These are phyloP conservation scores for Scheffersomyces parashehatae DNA, from an alignment of 1,139 yeast species.

Conservation along the genomic window DNA sequence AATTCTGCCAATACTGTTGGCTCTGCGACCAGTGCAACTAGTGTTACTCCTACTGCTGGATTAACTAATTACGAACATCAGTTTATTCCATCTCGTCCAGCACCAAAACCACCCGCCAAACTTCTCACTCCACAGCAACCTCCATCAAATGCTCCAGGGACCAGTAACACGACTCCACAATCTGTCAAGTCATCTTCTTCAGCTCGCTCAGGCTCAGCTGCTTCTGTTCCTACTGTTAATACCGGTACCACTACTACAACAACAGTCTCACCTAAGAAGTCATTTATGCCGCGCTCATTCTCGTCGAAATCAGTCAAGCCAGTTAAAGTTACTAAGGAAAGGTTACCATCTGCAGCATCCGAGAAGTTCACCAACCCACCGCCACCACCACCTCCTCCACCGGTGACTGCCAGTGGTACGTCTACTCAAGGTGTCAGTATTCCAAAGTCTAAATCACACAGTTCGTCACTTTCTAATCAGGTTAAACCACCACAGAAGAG, in stretches of 20 bases:
- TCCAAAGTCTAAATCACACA: conserved; percentile 49
- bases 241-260: conserved; percentile 1
- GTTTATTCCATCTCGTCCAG: conserved; percentile 68
- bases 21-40: no score
- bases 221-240: not conserved
- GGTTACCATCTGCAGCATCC: conserved; percentile 22
- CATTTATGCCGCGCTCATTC: conserved; percentile 37
- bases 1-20: no score
- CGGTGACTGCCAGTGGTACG: conserved; percentile 3
- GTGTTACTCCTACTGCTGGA: conserved; percentile 17
- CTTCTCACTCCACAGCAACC: conserved; percentile 10
- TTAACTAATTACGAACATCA: conserved; percentile 33
- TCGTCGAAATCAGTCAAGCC: conserved; percentile 43
- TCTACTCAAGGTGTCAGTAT: conserved; percentile 16
- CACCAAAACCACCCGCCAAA: conserved; percentile 54
- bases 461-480: conserved; percentile 34
- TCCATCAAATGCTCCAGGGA: conserved; percentile 7
- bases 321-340: conserved; percentile 16
- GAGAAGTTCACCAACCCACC: conserved; percentile 18
- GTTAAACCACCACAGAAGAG: conserved; percentile 18
- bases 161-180: no score
- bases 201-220: no score
- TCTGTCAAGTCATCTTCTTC: no score
- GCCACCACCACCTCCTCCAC: conserved; percentile 15
- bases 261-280: conserved; percentile 14